These are phyloP conservation scores for Scheffersomyces stipitis DNA, from an alignment of 805 yeast species.

Conservation along the genomic window DNA sequence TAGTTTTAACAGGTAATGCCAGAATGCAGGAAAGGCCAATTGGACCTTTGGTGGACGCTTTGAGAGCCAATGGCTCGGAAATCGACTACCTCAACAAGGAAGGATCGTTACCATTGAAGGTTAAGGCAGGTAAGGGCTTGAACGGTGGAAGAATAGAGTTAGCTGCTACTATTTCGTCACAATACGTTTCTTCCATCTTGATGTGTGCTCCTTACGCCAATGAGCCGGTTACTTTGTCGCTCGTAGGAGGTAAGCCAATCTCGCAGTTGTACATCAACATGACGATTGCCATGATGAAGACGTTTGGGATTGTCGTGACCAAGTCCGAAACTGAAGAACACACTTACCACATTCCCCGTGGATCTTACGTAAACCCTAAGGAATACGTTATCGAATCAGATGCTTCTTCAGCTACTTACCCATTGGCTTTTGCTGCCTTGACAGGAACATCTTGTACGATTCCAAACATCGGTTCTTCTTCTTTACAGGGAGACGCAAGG, in stretches of 20 bases:
- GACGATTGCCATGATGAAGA: constrained; percentile 94
- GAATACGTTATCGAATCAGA: constrained; percentile 93
- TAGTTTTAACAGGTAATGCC: constrained; percentile 86
- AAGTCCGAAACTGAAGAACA: constrained; percentile 68
- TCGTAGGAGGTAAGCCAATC: constrained; percentile 96
- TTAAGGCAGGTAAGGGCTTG: constrained; percentile 67
- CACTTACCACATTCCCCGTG: constrained; percentile 90
- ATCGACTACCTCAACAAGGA: constrained; percentile 68
- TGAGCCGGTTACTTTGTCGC: constrained; percentile 79
- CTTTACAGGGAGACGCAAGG: constrained; percentile 95
- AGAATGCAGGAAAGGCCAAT: constrained; percentile 98
- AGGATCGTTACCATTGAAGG: constrained; percentile 85
- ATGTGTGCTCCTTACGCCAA: constrained; percentile 98
- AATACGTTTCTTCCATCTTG: constrained; percentile 91
- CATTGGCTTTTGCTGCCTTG: constrained; percentile 95
- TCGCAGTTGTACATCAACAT: constrained; percentile 94
- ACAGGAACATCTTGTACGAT: constrained; percentile 90
- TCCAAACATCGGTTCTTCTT: constrained; percentile 89
- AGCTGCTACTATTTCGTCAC: constrained; percentile 95
- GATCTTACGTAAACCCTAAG: constrained; percentile 72
- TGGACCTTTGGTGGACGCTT: constrained; percentile 93
- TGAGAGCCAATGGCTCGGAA: constrained; percentile 73
- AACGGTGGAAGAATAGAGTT: constrained; percentile 91
- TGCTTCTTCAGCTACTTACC: constrained; percentile 97
- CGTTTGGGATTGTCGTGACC: constrained; percentile 79